phyloP scores from a whole-genome alignment of 2,329 filamentous ascomycete genomes.

The Beauveria brongniartii region DNA sequence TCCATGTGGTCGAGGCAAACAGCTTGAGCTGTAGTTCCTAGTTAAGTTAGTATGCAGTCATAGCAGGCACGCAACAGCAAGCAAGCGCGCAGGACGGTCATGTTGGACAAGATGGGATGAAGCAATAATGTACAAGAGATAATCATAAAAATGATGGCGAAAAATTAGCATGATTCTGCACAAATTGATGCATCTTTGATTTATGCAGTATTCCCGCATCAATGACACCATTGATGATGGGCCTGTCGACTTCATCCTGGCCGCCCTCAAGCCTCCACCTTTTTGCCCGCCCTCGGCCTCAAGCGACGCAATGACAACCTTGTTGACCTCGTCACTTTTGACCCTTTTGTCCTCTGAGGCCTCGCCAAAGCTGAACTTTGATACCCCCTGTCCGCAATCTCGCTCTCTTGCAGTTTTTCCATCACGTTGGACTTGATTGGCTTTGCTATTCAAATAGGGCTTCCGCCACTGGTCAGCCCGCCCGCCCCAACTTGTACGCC shows the following conservation, averaged over 20 bases:
- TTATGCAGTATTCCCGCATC: not conserved
- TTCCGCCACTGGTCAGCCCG: not conserved
- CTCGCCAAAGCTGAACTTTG: not conserved
- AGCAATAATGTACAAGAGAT: not conserved
- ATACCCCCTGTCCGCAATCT: not conserved
- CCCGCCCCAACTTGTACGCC: not conserved
- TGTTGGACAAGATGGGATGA: not conserved
- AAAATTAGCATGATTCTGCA: not conserved
- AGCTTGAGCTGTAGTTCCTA: no score
- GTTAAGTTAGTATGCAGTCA: no score
- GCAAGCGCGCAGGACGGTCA: not conserved
- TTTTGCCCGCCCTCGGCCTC: not conserved
- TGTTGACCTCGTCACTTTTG: not conserved
- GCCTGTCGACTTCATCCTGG: slow-evolving; percentile 2
- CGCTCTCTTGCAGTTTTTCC: not conserved
- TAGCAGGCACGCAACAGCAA: no score
- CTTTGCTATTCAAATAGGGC: not conserved
- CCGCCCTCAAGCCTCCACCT: slow-evolving; percentile 1
- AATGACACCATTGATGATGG: not conserved
- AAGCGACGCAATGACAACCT: not conserved
- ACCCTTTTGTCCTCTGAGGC: not conserved
- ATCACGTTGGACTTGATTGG: not conserved
- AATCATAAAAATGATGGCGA: no score
- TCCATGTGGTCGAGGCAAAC: no score
- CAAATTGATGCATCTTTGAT: not conserved